Percentiles rank a stretch among this genome's conserved stretches.
phyloP scores from a whole-genome alignment of 768 basidiomycete genomes.

The Naganishia friedmannii region DNA sequence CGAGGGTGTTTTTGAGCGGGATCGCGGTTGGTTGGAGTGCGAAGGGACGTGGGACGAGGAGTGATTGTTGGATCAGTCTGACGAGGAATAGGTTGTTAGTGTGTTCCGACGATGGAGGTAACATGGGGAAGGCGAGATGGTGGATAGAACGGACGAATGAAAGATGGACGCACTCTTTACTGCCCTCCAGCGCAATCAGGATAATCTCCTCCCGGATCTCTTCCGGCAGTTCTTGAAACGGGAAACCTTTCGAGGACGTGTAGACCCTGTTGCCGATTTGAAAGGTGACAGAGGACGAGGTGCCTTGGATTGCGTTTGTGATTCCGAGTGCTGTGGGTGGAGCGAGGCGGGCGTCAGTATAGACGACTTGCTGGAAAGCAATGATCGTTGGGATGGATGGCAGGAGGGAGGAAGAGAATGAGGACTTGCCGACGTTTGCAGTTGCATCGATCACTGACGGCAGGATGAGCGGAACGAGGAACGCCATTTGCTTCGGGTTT shows the following conservation, averaged over 20 bases:
- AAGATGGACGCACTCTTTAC: constrained; percentile 32
- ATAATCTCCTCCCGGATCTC: constrained; percentile 43
- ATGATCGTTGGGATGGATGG: neutral
- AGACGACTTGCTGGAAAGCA: too few relatives aligned
- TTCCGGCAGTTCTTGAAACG: constrained; percentile 36
- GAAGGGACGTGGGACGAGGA: constrained; percentile 16
- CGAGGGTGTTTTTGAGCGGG: constrained; percentile 34
- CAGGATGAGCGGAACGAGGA: constrained; percentile 38
- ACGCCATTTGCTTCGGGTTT: constrained; percentile 28
- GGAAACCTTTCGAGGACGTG: constrained; percentile 37
- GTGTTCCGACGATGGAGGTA: too few relatives aligned
- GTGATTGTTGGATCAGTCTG: constrained; percentile 40
- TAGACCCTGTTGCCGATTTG: constrained; percentile 43
- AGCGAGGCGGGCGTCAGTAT: neutral
- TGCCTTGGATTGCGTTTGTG: constrained; percentile 42
- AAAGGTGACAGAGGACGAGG: constrained; percentile 37
- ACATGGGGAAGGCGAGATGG: neutral
- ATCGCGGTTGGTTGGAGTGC: constrained; percentile 26
- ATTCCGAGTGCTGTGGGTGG: constrained; percentile 38
- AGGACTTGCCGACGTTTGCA: constrained; percentile 36
- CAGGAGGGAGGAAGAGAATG: neutral
- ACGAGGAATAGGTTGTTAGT: too few relatives aligned
- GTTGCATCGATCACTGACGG: constrained; percentile 37
- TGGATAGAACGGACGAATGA: neutral
- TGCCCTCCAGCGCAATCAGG: constrained; percentile 39